These are phyloP conservation scores for Jatropha multifida DNA, from an alignment of 441 rosid species.

Conservation along the genomic window DNA sequence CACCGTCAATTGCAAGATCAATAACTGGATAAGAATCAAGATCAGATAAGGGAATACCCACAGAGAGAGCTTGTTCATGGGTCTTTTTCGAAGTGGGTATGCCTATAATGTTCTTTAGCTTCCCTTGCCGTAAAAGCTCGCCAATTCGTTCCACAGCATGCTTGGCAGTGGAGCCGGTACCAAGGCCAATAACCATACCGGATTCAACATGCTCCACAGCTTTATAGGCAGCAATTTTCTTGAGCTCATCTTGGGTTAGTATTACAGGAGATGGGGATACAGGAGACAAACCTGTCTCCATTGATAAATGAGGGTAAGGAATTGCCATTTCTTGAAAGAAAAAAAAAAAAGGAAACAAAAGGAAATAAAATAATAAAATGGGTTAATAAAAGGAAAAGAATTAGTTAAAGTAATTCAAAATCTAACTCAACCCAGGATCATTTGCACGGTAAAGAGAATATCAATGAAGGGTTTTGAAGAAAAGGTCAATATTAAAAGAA, in stretches of 20 bases:
- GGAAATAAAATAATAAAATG: neutral
- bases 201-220: conserved; percentile 86
- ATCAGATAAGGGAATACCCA: conserved; percentile 78
- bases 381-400: conserved; percentile 1
- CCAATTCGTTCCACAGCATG: conserved; percentile 88
- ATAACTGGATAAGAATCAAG: conserved; percentile 63
- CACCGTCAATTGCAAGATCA: conserved; percentile 89
- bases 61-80: conserved; percentile 69
- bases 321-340: conserved; percentile 19
- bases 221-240: conserved; percentile 79
- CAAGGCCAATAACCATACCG: conserved; percentile 91
- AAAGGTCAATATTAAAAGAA: neutral
- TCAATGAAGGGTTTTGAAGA: neutral
- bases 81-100: conserved; percentile 79
- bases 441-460: neutral
- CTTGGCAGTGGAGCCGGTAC: conserved; percentile 88
- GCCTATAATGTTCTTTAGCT: conserved; percentile 60
- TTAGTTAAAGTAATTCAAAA: neutral
- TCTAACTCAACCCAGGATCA: neutral
- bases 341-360: neutral
- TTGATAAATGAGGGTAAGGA: conserved; percentile 21
- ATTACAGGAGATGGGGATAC: conserved; percentile 33
- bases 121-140: conserved; percentile 66
- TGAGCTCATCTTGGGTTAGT: conserved; percentile 77
- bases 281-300: conserved; percentile 6